Evolutionary conservation across 805 yeast species (phyloP).

Genomic region (Cyberlindnera petersonii): DNA sequence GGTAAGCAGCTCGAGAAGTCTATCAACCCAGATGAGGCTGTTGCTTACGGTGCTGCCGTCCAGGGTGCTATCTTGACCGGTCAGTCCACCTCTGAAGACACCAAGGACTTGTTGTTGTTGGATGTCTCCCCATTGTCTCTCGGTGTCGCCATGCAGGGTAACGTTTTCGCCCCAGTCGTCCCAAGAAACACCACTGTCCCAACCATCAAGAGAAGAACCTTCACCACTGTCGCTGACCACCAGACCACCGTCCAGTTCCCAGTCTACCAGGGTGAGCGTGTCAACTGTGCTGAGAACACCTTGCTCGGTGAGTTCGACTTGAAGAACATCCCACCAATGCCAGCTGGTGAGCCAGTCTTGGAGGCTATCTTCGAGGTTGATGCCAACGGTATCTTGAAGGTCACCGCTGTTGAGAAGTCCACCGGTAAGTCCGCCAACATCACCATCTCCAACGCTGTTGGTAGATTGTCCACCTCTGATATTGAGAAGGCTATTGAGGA

Average conservation of each 20-base stretch:
- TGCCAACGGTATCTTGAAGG: conserved; percentile 99
- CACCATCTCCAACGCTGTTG: conserved; percentile 98
- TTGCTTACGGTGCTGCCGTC: conserved; percentile 99
- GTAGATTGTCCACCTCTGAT: conserved; percentile 94
- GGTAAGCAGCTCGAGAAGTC: conserved; percentile 96
- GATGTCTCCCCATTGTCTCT: conserved; percentile 98
- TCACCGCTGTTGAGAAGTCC: conserved; percentile 96
- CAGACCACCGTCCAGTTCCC: conserved; percentile 99
- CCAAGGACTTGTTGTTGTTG: conserved; percentile 90
- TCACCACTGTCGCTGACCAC: conserved; percentile 98
- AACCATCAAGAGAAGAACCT: conserved; percentile 97
- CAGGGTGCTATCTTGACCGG: conserved; percentile 99
- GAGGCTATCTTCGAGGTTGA: conserved; percentile 99
- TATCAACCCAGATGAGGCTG: conserved; percentile 99
- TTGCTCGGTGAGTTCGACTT: conserved; percentile 97
- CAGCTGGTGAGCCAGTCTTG: conserved; percentile 98
- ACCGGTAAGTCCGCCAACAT: conserved; percentile 98
- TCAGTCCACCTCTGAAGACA: conserved; percentile 83
- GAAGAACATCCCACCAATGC: conserved; percentile 96
- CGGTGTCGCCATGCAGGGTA: conserved; percentile 99
- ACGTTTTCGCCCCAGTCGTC: conserved; percentile 97
- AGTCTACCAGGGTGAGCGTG: conserved; percentile 99
- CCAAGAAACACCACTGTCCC: conserved; percentile 99
- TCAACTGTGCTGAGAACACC: conserved; percentile 96
- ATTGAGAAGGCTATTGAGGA: conserved; percentile 98